Percentiles rank a stretch among this genome's conserved stretches.
Conservation (phyloP, 1,139 yeast species). For the Lodderomyces oxycetoniae region DNA sequence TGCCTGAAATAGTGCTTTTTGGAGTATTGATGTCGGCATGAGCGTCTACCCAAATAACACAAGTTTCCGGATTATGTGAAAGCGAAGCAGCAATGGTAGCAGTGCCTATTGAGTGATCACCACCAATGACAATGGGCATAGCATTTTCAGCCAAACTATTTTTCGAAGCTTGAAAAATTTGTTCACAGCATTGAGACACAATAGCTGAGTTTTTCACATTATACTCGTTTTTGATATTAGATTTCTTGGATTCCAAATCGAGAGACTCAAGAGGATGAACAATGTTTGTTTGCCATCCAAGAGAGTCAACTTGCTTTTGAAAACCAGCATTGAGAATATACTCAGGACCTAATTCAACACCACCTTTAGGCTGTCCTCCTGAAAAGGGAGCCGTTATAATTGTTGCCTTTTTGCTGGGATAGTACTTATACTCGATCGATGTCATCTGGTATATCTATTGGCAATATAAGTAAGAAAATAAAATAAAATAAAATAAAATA, state of each 20-base stretch:
- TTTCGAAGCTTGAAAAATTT: constrained; percentile 59
- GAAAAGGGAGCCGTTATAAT: constrained; percentile 83
- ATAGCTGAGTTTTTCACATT: constrained; percentile 71
- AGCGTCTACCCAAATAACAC: constrained; percentile 94
- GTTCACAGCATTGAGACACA: constrained; percentile 69
- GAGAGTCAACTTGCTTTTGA: constrained; percentile 50
- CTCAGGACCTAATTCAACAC: constrained; percentile 93
- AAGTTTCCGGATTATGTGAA: constrained; percentile 77
- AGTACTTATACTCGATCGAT: constrained; percentile 43
- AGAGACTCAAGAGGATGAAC: constrained; percentile 53
- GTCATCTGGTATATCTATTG: background rate
- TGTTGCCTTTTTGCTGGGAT: constrained; percentile 51
- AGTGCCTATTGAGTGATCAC: constrained; percentile 95
- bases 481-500: background rate
- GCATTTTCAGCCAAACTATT: constrained; percentile 45
- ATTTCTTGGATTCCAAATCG: constrained; percentile 38
- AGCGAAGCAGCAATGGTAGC: constrained; percentile 88
- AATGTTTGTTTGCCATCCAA: constrained; percentile 69
- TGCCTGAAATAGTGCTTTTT: constrained; percentile 80
- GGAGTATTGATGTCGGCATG: constrained; percentile 97
- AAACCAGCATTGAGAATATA: constrained; percentile 72
- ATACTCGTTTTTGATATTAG: constrained; percentile 42
- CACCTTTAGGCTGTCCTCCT: constrained; percentile 95
- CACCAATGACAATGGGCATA: constrained; percentile 85
- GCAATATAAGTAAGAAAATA: background rate